phyloP scores from a whole-genome alignment of 257 asterid species.

The Lycium barbarum region DNA sequence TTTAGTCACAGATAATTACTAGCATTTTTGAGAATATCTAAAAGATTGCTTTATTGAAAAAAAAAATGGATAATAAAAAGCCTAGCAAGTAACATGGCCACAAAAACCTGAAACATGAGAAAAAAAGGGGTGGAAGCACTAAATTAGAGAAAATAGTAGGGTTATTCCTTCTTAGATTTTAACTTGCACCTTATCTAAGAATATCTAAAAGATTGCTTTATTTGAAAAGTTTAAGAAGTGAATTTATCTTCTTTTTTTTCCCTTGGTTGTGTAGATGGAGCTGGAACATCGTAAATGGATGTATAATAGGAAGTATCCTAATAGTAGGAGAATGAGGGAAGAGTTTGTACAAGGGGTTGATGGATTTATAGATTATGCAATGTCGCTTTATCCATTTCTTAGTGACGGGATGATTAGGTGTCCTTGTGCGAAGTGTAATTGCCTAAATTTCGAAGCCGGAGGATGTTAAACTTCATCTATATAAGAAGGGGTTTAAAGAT shows the following conservation, averaged over 20 bases:
- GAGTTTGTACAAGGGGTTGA: not conserved
- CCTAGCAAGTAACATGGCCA: too few relatives aligned
- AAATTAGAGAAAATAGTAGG: too few relatives aligned
- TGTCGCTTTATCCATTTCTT: not conserved
- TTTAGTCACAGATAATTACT: not conserved
- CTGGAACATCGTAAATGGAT: not conserved
- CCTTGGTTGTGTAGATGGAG: not conserved
- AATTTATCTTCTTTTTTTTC: too few relatives aligned
- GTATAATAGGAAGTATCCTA: not conserved
- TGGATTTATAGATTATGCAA: not conserved
- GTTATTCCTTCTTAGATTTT: too few relatives aligned
- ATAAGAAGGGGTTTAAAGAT: not conserved
- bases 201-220: not conserved
- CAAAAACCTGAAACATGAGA: too few relatives aligned
- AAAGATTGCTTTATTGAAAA: too few relatives aligned
- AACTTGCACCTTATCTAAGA: too few relatives aligned
- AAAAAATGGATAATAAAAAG: too few relatives aligned
- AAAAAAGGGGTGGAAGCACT: too few relatives aligned
- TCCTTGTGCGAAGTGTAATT: not conserved
- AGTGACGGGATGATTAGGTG: not conserved
- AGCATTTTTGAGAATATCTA: not conserved
- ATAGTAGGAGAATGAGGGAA: not conserved
- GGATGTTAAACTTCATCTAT: not conserved
- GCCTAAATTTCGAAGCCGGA: not conserved
- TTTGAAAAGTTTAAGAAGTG: not conserved